Percentiles rank a stretch among this genome's conserved stretches.
Evolutionary conservation across 805 yeast genomes (phyloP).

Genomic region (Ogataea pilisensis): DNA sequence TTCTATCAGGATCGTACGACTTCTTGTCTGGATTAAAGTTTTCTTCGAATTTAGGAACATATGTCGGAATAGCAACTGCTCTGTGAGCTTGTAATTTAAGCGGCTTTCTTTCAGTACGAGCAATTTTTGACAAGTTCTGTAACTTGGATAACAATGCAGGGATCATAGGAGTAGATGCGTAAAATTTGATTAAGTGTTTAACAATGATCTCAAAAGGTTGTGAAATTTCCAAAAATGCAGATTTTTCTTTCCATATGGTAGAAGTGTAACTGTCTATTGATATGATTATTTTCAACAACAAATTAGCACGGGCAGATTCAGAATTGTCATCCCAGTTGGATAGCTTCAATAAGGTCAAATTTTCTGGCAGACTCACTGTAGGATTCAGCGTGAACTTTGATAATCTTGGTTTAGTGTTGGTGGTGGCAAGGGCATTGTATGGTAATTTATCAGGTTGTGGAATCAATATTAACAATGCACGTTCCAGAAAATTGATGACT

Average conservation of each 20-base stretch:
- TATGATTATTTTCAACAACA: conserved; percentile 33
- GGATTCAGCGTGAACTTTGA: conserved; percentile 19
- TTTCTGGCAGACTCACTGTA: conserved; percentile 11
- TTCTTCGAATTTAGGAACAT: conserved; percentile 90
- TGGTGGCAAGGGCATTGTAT: conserved; percentile 18
- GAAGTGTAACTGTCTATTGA: conserved; percentile 31
- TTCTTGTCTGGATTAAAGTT: conserved; percentile 94
- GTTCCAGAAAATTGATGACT: conserved; percentile 53
- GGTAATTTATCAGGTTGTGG: conserved; percentile 32
- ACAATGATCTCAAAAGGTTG: conserved; percentile 43
- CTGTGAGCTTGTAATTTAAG: conserved; percentile 77
- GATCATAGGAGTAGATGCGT: conserved; percentile 34
- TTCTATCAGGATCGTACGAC: conserved; percentile 79
- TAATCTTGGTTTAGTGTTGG: conserved; percentile 9
- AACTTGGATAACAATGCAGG: conserved; percentile 40
- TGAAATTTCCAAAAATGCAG: conserved; percentile 57
- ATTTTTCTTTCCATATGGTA: conserved; percentile 55
- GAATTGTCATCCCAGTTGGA: conserved; percentile 10
- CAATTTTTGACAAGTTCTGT: conserved; percentile 45
- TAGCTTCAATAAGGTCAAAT: conserved; percentile 7
- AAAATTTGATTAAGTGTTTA: conserved; percentile 33
- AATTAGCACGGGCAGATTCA: conserved; percentile 20
- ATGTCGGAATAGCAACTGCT: conserved; percentile 78
- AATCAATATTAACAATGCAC: conserved; percentile 41
- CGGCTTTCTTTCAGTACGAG: conserved; percentile 55